phyloP scores from a whole-genome alignment of 2,329 filamentous ascomycete genomes.

The Arthrobotrys iridis region DNA sequence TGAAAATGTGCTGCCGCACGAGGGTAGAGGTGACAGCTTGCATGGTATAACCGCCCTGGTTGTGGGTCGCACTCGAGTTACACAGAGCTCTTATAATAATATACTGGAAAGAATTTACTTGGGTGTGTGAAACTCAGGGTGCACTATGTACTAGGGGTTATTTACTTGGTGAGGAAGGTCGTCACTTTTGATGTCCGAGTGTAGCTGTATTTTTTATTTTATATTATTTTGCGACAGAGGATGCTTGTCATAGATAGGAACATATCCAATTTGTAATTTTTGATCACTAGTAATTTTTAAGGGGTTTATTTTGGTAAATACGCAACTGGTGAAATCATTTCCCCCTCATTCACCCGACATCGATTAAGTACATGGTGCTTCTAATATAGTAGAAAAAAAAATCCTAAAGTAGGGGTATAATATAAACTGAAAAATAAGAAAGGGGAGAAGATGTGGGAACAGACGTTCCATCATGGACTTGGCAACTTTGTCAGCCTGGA shows the following conservation, averaged over 20 bases:
- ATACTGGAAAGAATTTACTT: not conserved
- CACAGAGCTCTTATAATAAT: constrained; percentile 17
- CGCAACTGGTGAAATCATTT: not conserved
- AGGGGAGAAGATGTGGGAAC: constrained; percentile 56
- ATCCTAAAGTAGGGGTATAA: not conserved
- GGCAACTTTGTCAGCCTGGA: constrained; percentile 13
- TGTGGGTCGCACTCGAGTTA: constrained; percentile 17
- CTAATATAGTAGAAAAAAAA: constrained; percentile 32
- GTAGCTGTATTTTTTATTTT: not conserved
- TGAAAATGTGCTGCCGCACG: constrained; percentile 14
- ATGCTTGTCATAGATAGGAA: not conserved
- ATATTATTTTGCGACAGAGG: not conserved
- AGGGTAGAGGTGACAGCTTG: constrained; percentile 11
- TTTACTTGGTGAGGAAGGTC: not conserved
- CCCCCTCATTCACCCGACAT: not conserved
- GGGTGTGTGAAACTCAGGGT: constrained; percentile 9
- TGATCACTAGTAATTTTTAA: not conserved
- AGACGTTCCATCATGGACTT: constrained; percentile 69
- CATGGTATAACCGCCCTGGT: constrained; percentile 15
- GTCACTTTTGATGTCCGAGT: not conserved
- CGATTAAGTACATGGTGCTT: constrained; percentile 36
- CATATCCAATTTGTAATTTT: constrained; percentile 7
- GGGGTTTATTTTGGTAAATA: constrained; percentile 5
- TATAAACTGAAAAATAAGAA: constrained; percentile 27
- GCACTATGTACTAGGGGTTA: too few species aligned